Evolutionary conservation across 192 early-diverging fungal genomes (phyloP).

Genomic region (Entomortierella lignicola): DNA sequence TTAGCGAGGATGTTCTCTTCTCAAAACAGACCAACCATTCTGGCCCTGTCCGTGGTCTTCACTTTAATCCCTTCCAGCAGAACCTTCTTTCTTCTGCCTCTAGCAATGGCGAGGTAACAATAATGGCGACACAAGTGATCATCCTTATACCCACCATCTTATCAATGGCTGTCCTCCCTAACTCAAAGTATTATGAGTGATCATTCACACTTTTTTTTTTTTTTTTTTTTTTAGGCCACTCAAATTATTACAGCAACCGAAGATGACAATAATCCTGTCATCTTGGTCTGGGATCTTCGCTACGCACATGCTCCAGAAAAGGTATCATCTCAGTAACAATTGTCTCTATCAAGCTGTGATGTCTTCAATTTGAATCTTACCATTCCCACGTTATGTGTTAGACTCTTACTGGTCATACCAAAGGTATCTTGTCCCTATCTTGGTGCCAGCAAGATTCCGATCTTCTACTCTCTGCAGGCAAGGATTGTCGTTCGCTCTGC

Average conservation of each 20-base stretch:
- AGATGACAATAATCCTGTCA: slow-evolving; percentile 74
- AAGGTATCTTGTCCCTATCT: slow-evolving; percentile 91
- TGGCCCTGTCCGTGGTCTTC: slow-evolving; percentile 90
- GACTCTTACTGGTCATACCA: slow-evolving; percentile 85
- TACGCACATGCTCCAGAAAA: slow-evolving; percentile 94
- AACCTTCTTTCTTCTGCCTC: slow-evolving; percentile 92
- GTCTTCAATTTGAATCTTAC: background rate
- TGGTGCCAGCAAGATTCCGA: slow-evolving; percentile 97
- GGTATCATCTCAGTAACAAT: slow-evolving; percentile 9
- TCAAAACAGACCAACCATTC: slow-evolving; percentile 80
- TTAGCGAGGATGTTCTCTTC: slow-evolving; percentile 66
- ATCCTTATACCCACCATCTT: too few relatives aligned
- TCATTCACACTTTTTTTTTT: background rate
- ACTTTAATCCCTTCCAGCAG: slow-evolving; percentile 89
- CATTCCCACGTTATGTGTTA: slow-evolving; percentile 4
- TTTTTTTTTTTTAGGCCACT: slow-evolving; percentile 70
- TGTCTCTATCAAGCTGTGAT: background rate
- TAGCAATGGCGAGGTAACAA: slow-evolving; percentile 87
- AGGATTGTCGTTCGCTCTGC: slow-evolving; percentile 93
- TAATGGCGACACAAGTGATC: background rate
- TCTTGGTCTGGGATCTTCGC: slow-evolving; percentile 92
- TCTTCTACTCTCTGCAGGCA: slow-evolving; percentile 91
- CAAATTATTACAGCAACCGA: slow-evolving; percentile 94
- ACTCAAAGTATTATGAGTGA: background rate
- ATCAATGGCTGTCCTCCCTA: too few relatives aligned